Conservation (phyloP, 441 rosid species). For the Arabidopsis lyrata region DNA sequence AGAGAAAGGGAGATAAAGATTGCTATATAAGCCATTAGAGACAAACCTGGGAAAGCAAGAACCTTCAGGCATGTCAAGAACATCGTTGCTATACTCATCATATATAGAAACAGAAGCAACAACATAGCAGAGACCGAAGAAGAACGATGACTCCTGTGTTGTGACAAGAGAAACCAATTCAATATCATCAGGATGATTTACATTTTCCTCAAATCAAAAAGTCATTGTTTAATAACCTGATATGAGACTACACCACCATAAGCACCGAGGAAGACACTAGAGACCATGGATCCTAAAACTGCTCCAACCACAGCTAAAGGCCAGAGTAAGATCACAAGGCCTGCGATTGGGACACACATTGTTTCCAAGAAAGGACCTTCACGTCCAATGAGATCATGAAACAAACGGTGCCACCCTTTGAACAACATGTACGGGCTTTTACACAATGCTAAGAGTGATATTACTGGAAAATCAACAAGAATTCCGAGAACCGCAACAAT, state of each 20-base stretch:
- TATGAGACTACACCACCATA: constrained; percentile 81
- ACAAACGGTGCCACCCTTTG: constrained; percentile 93
- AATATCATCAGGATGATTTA: constrained; percentile 1
- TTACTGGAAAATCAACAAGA: constrained; percentile 68
- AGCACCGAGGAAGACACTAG: constrained; percentile 88
- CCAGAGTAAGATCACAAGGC: constrained; percentile 94
- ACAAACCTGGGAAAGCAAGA: constrained; percentile 82
- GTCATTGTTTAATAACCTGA: constrained; percentile 46
- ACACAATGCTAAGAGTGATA: constrained; percentile 72
- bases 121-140: constrained; percentile 81
- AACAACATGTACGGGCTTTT: constrained; percentile 93
- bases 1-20: background rate
- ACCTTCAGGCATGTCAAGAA: constrained; percentile 93
- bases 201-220: background rate
- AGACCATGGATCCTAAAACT: constrained; percentile 70
- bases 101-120: constrained; percentile 81
- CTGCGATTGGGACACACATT: constrained; percentile 95
- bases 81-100: constrained; percentile 94
- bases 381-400: constrained; percentile 94
- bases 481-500: constrained; percentile 65
- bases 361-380: constrained; percentile 99
- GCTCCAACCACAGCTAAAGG: constrained; percentile 95
- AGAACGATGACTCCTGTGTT: constrained; percentile 76
- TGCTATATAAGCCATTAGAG: constrained; percentile 26
- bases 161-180: constrained; percentile 14